Base-by-base conservation (phyloP, 192 early-diverging fungal species). In the Dispira simplex region DNA sequence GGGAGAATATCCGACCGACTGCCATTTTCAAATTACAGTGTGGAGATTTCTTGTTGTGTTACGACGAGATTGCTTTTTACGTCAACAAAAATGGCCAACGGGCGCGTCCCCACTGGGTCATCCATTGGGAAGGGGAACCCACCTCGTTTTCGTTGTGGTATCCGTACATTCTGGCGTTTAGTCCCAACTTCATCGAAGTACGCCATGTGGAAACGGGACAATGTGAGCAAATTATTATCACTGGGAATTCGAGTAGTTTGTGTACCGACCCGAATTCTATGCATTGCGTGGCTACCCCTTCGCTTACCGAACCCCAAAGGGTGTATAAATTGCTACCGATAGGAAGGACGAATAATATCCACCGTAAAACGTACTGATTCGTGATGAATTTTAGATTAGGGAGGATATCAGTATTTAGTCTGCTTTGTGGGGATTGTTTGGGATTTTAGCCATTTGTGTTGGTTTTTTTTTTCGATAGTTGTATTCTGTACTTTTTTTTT, bases 61-160 rank as follows among this genome's bases (percentile, higher is more conserved):
- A 97, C 71, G 88, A 93, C 77, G 92, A 92, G 72, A 85, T 92
- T 71, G 90, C 85, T 3, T 96, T 98, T 66, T 96, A 85, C 68
- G 86, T 98, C 46, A 88, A 96, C 72, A 85, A 87, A 65, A 81
- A 84, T 66, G 95, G 95, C 51, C 77, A 84, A 54, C 73, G 90
- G 27, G 73, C 87, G 32, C 71, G 86, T 28, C 68, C 75, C 8
- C 82, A 90, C 64, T 90, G 84, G 85, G 77, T 89, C 53, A 85
- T 97, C 47, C 71, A 88, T 52, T 97, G 93, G 93, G 83, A 84
- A 43, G 95, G 95, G 2, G 67, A 76, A 1, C 95, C 95, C 12
- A 83, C 79, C n/a, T 78, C 85, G 54, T 97, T 93, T 72, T 86
- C 88, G 28, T 82, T 85, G 26, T 71, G 80, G 26, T 77, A 87